phyloP scores from a whole-genome alignment of 2,329 filamentous ascomycete genomes.

The Aspergillus brasiliensis region DNA sequence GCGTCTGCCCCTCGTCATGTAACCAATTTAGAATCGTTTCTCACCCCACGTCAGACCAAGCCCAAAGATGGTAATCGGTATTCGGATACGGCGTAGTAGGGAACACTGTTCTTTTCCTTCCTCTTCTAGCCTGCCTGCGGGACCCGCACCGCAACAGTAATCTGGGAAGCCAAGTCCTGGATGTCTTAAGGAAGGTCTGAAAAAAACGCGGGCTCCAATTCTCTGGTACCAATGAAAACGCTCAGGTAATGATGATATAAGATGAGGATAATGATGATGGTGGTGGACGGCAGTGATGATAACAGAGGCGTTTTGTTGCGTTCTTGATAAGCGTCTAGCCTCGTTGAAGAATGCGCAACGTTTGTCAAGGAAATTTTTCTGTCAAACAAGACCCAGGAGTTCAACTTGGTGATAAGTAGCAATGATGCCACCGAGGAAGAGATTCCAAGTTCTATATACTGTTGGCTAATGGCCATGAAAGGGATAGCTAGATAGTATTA shows the following conservation, averaged over 20 bases:
- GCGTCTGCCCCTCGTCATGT: slow-evolving; percentile 1
- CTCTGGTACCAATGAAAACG: slow-evolving; percentile 8
- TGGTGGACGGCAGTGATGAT: slow-evolving; percentile 12
- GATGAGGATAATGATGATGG: slow-evolving; percentile 14
- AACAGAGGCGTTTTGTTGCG: slow-evolving; percentile 10
- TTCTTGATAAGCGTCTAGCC: neutral
- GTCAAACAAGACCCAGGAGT: neutral
- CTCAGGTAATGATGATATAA: slow-evolving; percentile 25
- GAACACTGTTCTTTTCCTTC: neutral
- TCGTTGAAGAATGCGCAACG: neutral
- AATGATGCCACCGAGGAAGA: slow-evolving; percentile 9
- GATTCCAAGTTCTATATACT: slow-evolving; percentile 23
- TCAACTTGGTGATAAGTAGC: slow-evolving; percentile 4
- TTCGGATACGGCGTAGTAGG: too few species aligned
- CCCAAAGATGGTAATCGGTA: neutral
- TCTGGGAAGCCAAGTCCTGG: neutral
- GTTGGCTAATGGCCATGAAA: slow-evolving; percentile 14
- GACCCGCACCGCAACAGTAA: neutral
- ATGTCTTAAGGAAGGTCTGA: slow-evolving; percentile 6
- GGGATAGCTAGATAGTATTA: slow-evolving; percentile 15
- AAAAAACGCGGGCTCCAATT: slow-evolving; percentile 10
- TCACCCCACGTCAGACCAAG: neutral
- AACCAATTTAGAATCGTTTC: neutral
- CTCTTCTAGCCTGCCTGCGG: neutral
- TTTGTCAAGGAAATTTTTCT: neutral